Evolutionary conservation across 306 rosid species (phyloP).

Genomic region (Prinsepia uniflora): DNA sequence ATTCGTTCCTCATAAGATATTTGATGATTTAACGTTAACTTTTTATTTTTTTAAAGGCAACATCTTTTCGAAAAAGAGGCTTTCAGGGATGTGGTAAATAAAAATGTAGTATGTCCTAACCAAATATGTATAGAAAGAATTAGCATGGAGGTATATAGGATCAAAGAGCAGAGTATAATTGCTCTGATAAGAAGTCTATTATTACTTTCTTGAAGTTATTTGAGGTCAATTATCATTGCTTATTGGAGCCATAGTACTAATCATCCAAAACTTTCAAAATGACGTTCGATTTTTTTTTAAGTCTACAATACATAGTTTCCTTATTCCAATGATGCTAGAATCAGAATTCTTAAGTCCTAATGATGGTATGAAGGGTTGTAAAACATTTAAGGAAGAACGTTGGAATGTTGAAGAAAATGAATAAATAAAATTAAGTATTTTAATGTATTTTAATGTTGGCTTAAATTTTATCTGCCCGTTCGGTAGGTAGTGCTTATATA

Average conservation of each 20-base stretch:
- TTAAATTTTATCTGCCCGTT: not conserved
- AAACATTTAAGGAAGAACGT: not conserved
- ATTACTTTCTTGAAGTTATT: not conserved
- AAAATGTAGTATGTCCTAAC: not conserved
- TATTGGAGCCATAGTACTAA: not conserved
- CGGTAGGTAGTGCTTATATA: not conserved
- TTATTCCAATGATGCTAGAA: not conserved
- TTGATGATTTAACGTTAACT: not conserved
- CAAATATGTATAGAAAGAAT: not conserved
- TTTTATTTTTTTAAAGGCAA: not conserved
- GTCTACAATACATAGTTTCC: not conserved
- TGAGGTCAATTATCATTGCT: not conserved
- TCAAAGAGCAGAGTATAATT: not conserved
- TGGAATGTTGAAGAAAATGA: not conserved
- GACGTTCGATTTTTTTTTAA: not conserved
- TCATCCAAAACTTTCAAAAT: not conserved
- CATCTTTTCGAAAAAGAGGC: not conserved
- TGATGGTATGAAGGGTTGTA: too few relatives aligned
- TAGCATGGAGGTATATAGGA: not conserved
- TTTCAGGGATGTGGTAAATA: not conserved
- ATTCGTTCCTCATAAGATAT: not conserved
- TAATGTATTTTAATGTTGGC: not conserved
- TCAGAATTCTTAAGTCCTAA: not conserved
- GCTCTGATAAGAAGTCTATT: too few relatives aligned
- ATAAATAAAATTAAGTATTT: not conserved